Evolutionary conservation across 441 rosid genomes (phyloP).

Genomic region (Sinapis alba): DNA sequence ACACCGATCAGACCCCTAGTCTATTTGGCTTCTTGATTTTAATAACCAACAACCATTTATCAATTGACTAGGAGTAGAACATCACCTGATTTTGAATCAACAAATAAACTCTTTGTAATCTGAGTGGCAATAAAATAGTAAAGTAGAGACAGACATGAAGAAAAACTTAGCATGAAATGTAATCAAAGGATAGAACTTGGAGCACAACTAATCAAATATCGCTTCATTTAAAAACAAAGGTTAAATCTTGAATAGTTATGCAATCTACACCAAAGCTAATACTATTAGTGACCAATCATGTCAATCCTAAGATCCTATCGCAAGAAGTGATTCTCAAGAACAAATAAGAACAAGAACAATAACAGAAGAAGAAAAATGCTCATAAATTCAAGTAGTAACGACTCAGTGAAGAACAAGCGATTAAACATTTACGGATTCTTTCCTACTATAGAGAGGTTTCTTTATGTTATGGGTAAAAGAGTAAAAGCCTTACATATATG

Average conservation of each 20-base stretch:
- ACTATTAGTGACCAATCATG: background rate
- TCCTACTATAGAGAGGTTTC: background rate
- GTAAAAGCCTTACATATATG: background rate
- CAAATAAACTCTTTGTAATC: background rate
- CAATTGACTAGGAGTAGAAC: slow-evolving; percentile 20
- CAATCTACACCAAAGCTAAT: background rate
- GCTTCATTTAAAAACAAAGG: background rate
- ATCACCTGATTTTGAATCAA: slow-evolving; percentile 58
- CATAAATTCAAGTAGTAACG: background rate
- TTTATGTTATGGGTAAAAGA: background rate
- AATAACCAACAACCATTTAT: background rate
- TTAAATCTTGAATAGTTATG: background rate
- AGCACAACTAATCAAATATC: background rate
- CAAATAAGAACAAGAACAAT: background rate
- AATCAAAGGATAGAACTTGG: background rate
- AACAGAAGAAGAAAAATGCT: background rate
- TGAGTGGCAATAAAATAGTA: background rate
- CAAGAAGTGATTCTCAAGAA: background rate
- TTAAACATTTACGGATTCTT: background rate
- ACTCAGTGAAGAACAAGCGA: background rate
- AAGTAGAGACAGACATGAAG: background rate
- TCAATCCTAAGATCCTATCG: background rate
- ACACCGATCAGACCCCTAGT: too few relatives aligned
- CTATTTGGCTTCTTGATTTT: slow-evolving; percentile 40
- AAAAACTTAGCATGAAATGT: background rate